Percentiles rank a stretch among this genome's conserved stretches.
Conservation (phyloP, 2,329 filamentous ascomycete genomes). For the Colletotrichum sp. region DNA sequence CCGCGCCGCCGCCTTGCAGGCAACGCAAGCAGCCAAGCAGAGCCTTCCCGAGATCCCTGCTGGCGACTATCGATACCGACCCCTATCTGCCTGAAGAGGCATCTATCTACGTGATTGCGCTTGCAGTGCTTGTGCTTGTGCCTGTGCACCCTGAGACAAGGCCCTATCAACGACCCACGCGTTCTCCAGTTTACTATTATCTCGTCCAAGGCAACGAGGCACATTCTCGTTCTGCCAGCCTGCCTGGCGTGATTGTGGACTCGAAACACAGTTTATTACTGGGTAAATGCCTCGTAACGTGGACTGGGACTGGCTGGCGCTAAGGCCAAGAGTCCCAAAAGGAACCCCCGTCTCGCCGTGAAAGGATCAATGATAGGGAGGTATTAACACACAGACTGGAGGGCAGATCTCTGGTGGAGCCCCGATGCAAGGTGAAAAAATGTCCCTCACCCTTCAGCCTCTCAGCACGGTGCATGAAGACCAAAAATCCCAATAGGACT, state of each 20-base stretch:
- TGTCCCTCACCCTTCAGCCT: slow-evolving; percentile 2
- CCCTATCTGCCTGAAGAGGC: neutral
- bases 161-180: slow-evolving; percentile 19
- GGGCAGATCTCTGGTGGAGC: slow-evolving; percentile 9
- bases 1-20: neutral
- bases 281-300: slow-evolving; percentile 4
- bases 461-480: slow-evolving; percentile 12
- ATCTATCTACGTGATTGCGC: neutral
- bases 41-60: slow-evolving; percentile 4
- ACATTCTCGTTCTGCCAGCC: neutral
- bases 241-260: slow-evolving; percentile 13
- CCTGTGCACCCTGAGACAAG: slow-evolving; percentile 9
- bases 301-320: neutral
- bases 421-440: slow-evolving; percentile 12
- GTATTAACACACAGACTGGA: neutral
- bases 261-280: neutral
- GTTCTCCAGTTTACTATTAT: slow-evolving; percentile 19
- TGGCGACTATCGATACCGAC: slow-evolving; percentile 7
- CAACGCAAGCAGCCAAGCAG: neutral
- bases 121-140: neutral
- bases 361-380: neutral
- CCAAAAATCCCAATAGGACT: neutral
- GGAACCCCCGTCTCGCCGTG: neutral
- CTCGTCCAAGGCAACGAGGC: slow-evolving; percentile 13
- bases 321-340: neutral